Evolutionary conservation across 1,284 basidiomycete genomes (phyloP), one percentile per base, ranked within the genome.

Genomic region (Tilletiaria anomala): DNA sequence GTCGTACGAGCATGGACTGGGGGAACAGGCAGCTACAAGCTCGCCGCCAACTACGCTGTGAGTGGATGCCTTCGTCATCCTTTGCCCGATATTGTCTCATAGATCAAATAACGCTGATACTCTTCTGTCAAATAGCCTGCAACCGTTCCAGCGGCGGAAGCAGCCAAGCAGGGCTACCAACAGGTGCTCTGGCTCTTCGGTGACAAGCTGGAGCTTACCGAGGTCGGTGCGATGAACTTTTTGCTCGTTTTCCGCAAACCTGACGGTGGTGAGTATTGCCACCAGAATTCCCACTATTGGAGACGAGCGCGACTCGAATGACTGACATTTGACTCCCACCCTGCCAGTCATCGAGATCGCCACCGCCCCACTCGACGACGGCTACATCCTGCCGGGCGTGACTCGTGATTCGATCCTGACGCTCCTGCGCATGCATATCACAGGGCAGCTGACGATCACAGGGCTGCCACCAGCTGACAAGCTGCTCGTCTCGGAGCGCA

Each of bases 121-220:
- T n/a, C n/a, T n/a, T n/a, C n/a, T n/a, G n/a, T n/a, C n/a, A n/a
- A n/a, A n/a, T n/a, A n/a, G 4, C 62, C 59, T 0, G 53, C 58
- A 8, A 55, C 61, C 34, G 43, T 53, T 38, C 83, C 89, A 2
- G 88, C 94, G 67, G 79, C 80, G 56, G 71, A 77, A 46, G 91
- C 86, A n/a, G 82, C 82, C 0, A 70, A 76, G 38, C 70, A 77
- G 45, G 91, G 91, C 11, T 96, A 94, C 68, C 78, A 78, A 29
- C 93, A 99, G 69, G 94, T 93, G 67, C 75, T 97, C 5, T 96
- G 91, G 89, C 72, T 96, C 31, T 79, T 86, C 48, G n/a, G n/a
- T n/a, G n/a, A n/a, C n/a, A 29, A 29, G n/a, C 10, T 8, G 10
- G 26, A 29, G n/a, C 71, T 47, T 65, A 71, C 33, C 50, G 50